A percentile compares a stretch with the other conserved stretches of the same genome.
phyloP scores from a whole-genome alignment of 345 rosid genomes.

The Orychophragmus violaceus region DNA sequence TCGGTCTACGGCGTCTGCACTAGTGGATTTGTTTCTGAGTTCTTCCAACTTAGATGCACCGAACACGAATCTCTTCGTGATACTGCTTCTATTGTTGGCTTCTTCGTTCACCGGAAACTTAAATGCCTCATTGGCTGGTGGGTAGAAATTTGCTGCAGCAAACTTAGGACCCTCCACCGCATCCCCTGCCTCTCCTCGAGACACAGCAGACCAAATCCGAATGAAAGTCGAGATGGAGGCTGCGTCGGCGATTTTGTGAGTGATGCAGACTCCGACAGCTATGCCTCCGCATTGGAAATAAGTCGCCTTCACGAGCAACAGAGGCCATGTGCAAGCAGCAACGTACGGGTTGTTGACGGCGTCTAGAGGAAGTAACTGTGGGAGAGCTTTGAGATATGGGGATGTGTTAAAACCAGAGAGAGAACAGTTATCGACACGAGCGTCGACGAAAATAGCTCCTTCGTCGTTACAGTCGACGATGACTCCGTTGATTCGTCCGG shows the following conservation, averaged over 20 bases:
- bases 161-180: background rate
- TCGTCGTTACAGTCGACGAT: conserved; percentile 39
- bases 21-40: conserved; percentile 10
- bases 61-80: conserved; percentile 21
- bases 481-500: conserved; percentile 39
- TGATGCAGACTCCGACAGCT: conserved; percentile 29
- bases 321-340: background rate
- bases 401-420: conserved; percentile 25
- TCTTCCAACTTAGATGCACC: conserved; percentile 12
- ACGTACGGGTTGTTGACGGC: background rate
- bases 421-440: conserved; percentile 15
- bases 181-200: conserved; percentile 7
- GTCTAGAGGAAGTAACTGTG: conserved; percentile 26
- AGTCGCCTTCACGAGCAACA: conserved; percentile 20
- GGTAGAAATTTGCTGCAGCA: conserved; percentile 9
- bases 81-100: background rate
- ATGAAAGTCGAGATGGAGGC: conserved; percentile 30
- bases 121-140: conserved; percentile 13
- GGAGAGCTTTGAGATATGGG: conserved; percentile 10
- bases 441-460: conserved; percentile 38
- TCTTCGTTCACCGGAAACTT: background rate
- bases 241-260: conserved; percentile 47
- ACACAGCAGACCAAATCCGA: conserved; percentile 14
- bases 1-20: background rate
- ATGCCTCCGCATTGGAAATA: conserved; percentile 40